phyloP scores from a whole-genome alignment of 306 rosid genomes.

The Dalbergia cultrata region DNA sequence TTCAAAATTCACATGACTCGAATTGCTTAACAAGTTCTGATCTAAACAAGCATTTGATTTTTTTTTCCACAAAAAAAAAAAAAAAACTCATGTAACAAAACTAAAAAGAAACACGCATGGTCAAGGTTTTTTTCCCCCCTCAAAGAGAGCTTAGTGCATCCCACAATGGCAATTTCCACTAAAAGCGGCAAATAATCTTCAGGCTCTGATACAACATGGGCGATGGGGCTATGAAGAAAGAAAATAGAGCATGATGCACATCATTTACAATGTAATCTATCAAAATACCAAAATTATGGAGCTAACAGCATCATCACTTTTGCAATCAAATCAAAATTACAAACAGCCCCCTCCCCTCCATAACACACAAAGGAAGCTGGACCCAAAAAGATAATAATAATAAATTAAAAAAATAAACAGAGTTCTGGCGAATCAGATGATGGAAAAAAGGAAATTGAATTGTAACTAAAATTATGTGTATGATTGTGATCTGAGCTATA shows the following conservation, averaged over 20 bases:
- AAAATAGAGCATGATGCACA: background rate
- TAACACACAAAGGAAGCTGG: background rate
- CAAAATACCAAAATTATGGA: background rate
- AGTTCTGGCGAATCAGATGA: background rate
- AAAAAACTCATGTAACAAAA: too few relatives aligned
- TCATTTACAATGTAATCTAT: background rate
- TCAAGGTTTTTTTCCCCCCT: too few relatives aligned
- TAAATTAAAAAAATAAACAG: constrained; percentile 1
- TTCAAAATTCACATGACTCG: too few relatives aligned
- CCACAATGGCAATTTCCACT: too few relatives aligned
- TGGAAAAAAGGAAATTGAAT: background rate
- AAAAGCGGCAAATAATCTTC: too few relatives aligned
- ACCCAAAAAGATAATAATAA: background rate
- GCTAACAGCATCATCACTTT: constrained; percentile 11
- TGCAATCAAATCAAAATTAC: constrained; percentile 14
- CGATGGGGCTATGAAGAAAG: background rate
- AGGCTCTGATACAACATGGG: background rate
- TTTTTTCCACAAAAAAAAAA: too few relatives aligned
- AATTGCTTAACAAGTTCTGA: too few relatives aligned
- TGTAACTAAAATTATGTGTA: background rate
- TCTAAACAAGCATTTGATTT: too few relatives aligned
- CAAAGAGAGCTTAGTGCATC: background rate
- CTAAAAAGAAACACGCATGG: too few relatives aligned
- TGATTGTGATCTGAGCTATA: background rate
- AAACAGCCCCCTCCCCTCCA: background rate